Evolutionary conservation across 2,329 filamentous ascomycete species (phyloP), one percentile per base, ranked within the genome.

Genomic region (Ceratocystis cacaofunesta): DNA sequence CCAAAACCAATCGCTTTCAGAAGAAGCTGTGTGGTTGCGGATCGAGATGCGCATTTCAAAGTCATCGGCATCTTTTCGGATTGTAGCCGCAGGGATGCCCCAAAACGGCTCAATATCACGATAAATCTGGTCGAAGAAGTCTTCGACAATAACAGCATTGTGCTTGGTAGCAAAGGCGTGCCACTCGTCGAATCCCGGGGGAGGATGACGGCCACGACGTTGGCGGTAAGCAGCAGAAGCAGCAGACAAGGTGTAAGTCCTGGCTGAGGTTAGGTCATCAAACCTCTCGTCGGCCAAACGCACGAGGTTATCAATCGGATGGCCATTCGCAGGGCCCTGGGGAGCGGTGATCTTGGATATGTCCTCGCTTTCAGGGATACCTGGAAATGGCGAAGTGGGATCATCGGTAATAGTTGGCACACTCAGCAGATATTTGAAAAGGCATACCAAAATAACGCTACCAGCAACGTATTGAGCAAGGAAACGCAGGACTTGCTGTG

Each of bases 121-220:
- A 74, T 85, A 83, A 66, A 86, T 83, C 67, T 83, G 82, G 70
- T 85, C 81, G 73, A 85, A 86, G 70, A 83, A 86, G 65, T 84
- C 80, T 70, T 86, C 84, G 50, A 86, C 76, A 12, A 85, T 76
- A 65, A 85, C 72, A n/a, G 81, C 79, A 43, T 82, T 74, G 57
- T 75, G 75, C 30, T 79, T 75, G 22, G 74, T 69, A 5, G 84
- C 83, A 65, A 81, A 82, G 41, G 75, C 73, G 69, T 82, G 79
- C 84, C 84, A 86, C 60, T 77, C 74, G 68, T 83, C 78, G 70
- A 87, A 87, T n/a, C 81, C 82, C 0, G 84, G 84, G 2, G 84
- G 84, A 1, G 83, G 84, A 69, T 86, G 82, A 28, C 83, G 77
- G 25, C 82, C 82, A 68, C 84, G 78, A 61, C 78, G 77, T 28